Conservation (phyloP, 345 rosid species). For the Syzygium jambos region DNA sequence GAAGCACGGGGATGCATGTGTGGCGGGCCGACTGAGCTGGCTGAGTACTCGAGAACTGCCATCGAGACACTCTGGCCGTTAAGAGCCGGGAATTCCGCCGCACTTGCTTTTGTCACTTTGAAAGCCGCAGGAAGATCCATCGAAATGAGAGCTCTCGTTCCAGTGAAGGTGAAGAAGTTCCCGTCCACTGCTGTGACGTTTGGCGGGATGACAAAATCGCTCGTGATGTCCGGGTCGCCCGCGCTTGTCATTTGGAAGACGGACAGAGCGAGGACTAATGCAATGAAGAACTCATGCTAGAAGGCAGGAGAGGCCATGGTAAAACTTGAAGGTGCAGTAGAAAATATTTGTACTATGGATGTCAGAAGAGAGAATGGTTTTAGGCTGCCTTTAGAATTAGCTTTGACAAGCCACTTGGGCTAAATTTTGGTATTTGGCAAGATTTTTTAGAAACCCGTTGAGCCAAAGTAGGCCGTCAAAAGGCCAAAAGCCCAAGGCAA, state of each 20-base stretch:
- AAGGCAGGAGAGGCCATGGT: not conserved
- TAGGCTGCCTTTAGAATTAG: no score
- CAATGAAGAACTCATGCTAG: not conserved
- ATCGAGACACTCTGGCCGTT: slow-evolving; percentile 1
- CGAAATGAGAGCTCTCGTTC: not conserved
- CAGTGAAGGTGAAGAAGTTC: slow-evolving; percentile 7
- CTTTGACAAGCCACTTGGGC: no score
- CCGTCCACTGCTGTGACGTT: not conserved
- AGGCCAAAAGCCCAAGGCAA: no score
- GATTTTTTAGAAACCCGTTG: no score
- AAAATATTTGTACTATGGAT: not conserved
- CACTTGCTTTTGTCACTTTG: not conserved
- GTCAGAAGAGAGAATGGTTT: not conserved
- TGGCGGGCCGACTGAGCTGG: not conserved
- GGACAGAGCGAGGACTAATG: not conserved
- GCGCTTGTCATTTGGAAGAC: not conserved
- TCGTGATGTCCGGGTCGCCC: not conserved
- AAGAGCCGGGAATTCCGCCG: not conserved
- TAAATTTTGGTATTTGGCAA: no score
- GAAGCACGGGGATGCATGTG: slow-evolving; percentile 5
- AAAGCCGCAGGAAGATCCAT: not conserved
- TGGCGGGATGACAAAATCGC: not conserved
- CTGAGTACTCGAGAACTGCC: not conserved
- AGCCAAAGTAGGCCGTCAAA: no score
- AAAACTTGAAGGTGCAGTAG: not conserved